Conservation (phyloP, 2,329 filamentous ascomycete genomes). For the Aspergillus awamori region DNA sequence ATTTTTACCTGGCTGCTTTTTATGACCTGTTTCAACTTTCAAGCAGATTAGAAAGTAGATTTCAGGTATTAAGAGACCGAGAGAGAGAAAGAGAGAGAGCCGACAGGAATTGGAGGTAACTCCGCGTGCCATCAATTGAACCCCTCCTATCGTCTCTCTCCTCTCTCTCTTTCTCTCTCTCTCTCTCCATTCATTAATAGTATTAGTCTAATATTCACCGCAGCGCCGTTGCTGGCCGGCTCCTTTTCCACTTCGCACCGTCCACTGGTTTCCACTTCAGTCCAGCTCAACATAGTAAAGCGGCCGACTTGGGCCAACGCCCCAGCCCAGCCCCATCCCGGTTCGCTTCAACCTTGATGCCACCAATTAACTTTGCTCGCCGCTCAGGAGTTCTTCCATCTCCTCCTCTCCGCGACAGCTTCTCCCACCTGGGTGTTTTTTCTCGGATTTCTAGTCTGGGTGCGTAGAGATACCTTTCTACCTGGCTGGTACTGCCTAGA, state of each 20-base stretch:
- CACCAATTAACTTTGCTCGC: slow-evolving; percentile 23
- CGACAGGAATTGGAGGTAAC: too few species aligned
- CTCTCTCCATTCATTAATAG: too few species aligned
- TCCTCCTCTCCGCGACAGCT: slow-evolving; percentile 6
- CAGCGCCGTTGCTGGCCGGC: slow-evolving; percentile 1
- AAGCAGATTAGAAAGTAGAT: neutral
- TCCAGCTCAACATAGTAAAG: slow-evolving; percentile 11
- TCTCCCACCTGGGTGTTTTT: slow-evolving; percentile 7
- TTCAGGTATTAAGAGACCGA: too few species aligned
- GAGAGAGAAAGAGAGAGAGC: too few species aligned
- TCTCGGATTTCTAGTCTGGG: neutral
- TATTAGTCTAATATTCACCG: neutral
- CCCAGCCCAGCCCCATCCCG: slow-evolving; percentile 12
- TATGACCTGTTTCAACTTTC: neutral
- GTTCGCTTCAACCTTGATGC: slow-evolving; percentile 21
- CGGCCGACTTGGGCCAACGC: slow-evolving; percentile 12
- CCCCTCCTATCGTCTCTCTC: neutral
- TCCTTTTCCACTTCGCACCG: slow-evolving; percentile 7
- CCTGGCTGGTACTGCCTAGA: neutral
- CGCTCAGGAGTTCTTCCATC: slow-evolving; percentile 19
- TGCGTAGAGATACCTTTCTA: neutral
- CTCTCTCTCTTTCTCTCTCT: too few species aligned
- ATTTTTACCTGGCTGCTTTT: neutral
- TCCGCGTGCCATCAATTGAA: neutral
- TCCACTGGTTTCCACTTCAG: neutral